A percentile compares a stretch with the other conserved stretches of the same genome.
Conservation (phyloP, 2,329 filamentous ascomycete genomes). For the Sclerotinia minor region DNA sequence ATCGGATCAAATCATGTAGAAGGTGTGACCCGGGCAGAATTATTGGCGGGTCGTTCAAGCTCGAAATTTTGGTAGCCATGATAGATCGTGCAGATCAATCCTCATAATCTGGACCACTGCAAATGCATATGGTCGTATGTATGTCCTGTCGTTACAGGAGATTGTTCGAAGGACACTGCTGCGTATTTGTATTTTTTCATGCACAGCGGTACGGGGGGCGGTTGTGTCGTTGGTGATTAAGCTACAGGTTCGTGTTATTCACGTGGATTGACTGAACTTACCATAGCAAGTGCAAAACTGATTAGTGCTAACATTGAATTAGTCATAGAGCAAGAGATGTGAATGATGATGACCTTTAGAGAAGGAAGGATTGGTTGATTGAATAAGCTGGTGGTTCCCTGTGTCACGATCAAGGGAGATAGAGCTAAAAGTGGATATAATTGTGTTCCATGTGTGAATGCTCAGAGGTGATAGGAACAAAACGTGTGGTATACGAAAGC, state of each 20-base stretch:
- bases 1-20: constrained; percentile 63
- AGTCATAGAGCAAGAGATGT: constrained; percentile 11
- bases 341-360: constrained; percentile 16
- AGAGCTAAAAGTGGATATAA: constrained; percentile 11
- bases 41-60: constrained; percentile 57
- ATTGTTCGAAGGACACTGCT: constrained; percentile 1
- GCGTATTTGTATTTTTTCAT: constrained; percentile 15
- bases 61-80: constrained; percentile 47
- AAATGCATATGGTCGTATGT: constrained; percentile 8
- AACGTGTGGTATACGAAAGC: neutral
- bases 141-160: constrained; percentile 8
- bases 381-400: neutral
- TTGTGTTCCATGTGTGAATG: constrained; percentile 1
- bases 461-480: constrained; percentile 2
- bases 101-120: constrained; percentile 26
- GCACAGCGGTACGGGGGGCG: neutral
- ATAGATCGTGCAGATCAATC: constrained; percentile 23
- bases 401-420: constrained; percentile 1
- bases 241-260: constrained; percentile 5
- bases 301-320: constrained; percentile 9
- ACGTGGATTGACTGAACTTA: neutral
- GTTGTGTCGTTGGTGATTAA: neutral
- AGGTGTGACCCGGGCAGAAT: constrained; percentile 55
- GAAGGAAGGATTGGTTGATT: constrained; percentile 11
- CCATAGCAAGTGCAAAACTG: neutral